Evolutionary conservation across 2,329 filamentous ascomycete genomes (phyloP).

Genomic region (Neoarthrinium moseri): DNA sequence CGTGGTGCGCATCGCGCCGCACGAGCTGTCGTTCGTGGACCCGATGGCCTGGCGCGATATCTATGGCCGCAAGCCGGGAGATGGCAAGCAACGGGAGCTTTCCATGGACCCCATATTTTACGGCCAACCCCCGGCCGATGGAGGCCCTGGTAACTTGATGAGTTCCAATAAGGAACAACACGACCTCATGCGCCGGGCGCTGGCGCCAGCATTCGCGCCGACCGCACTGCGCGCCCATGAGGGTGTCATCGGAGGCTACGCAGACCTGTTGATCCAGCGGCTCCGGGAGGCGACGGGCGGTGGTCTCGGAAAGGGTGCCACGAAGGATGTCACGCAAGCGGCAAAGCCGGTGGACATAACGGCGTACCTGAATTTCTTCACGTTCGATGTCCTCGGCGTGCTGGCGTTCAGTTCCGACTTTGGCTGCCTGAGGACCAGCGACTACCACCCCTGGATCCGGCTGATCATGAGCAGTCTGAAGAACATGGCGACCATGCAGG

Average conservation of each 20-base stretch:
- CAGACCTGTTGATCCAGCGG: background rate
- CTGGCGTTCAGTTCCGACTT: slow-evolving; percentile 23
- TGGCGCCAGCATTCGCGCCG: background rate
- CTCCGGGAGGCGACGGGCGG: background rate
- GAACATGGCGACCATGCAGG: background rate
- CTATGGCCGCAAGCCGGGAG: slow-evolving; percentile 10
- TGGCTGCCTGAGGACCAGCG: slow-evolving; percentile 16
- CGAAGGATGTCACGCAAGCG: background rate
- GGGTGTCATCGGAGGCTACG: background rate
- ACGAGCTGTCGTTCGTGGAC: slow-evolving; percentile 16
- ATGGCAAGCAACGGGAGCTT: background rate
- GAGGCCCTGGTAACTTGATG: background rate
- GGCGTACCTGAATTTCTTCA: slow-evolving; percentile 17
- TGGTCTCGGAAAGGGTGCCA: background rate
- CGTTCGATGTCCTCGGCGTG: slow-evolving; percentile 23
- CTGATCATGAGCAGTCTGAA: background rate
- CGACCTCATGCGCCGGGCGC: background rate
- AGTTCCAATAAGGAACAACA: background rate
- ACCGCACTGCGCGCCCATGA: background rate
- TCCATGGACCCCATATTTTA: background rate
- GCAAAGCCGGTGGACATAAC: slow-evolving; percentile 15
- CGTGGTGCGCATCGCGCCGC: slow-evolving; percentile 14
- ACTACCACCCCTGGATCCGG: background rate
- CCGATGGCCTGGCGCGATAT: slow-evolving; percentile 15
- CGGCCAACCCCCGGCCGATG: background rate